Evolutionary conservation across 2,329 filamentous ascomycete species (phyloP).

Genomic region (Phaeoacremonium minimum): DNA sequence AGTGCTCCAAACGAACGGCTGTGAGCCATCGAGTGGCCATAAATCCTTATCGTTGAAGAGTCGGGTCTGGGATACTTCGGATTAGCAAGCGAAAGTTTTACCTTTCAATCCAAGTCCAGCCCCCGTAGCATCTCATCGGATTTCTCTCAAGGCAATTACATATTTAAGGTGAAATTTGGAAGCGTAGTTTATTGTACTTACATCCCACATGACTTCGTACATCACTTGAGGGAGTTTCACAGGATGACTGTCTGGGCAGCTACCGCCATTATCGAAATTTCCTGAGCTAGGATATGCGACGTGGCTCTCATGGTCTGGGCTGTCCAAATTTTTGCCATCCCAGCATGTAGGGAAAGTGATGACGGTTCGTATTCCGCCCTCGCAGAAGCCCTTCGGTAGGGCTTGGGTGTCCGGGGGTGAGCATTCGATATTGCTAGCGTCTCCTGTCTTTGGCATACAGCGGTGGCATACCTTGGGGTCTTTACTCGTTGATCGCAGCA

Average conservation of each 20-base stretch:
- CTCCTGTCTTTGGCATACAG: not conserved
- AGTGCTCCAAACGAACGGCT: constrained; percentile 6
- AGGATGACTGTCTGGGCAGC: constrained; percentile 23
- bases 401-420: constrained; percentile 12
- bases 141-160: not conserved
- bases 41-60: constrained; percentile 5
- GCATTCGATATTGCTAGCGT: constrained; percentile 1
- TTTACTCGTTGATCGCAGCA: constrained; percentile 10
- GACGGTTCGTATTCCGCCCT: constrained; percentile 17
- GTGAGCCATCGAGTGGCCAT: constrained; percentile 1
- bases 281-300: constrained; percentile 19
- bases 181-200: not conserved
- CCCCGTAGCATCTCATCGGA: too few species aligned
- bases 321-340: constrained; percentile 23
- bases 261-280: constrained; percentile 8
- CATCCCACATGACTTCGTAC: constrained; percentile 35
- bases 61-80: too few species aligned
- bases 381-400: constrained; percentile 15
- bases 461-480: constrained; percentile 8
- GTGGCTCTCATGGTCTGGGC: constrained; percentile 22
- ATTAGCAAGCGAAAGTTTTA: too few species aligned
- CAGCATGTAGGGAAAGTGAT: constrained; percentile 21
- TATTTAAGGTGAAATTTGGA: not conserved
- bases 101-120: too few species aligned
- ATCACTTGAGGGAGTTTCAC: constrained; percentile 30